Evolutionary conservation across 306 rosid genomes (phyloP).

Genomic region (Bauhinia variegata): DNA sequence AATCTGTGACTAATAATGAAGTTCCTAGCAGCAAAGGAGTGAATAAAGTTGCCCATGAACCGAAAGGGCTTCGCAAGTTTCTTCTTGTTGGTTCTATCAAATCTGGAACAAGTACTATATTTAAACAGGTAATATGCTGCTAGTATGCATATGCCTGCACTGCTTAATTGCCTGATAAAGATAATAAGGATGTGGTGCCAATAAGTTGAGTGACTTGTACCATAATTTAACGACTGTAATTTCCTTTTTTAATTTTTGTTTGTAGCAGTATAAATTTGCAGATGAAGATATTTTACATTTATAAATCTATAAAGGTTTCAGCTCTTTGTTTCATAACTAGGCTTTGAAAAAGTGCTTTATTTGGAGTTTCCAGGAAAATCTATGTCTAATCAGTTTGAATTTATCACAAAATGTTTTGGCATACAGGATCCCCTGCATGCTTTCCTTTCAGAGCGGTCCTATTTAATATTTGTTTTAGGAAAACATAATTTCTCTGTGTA

Average conservation of each 20-base stretch:
- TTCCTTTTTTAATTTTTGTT: neutral
- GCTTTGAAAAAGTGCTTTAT: neutral
- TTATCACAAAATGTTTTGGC: neutral
- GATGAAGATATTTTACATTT: neutral
- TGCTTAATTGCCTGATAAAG: neutral
- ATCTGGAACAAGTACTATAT: conserved; percentile 80
- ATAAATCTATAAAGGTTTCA: neutral
- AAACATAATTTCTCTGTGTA: neutral
- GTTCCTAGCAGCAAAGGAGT: conserved; percentile 30
- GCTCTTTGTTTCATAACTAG: conserved; percentile 4
- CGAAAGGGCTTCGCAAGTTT: conserved; percentile 49
- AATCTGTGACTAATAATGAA: conserved; percentile 26
- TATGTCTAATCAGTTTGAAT: neutral
- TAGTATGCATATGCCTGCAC: conserved; percentile 1
- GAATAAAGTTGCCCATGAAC: conserved; percentile 13
- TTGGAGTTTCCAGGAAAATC: neutral
- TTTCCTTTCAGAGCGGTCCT: neutral
- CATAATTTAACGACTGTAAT: neutral
- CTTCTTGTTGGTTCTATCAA: conserved; percentile 67
- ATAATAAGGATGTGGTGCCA: neutral
- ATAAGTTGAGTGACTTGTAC: neutral
- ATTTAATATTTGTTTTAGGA: neutral
- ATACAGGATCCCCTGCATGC: neutral
- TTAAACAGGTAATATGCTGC: conserved; percentile 64
- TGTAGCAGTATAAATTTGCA: conserved; percentile 5